Conservation (phyloP, 169 alveolate genomes). For the Plasmodium falciparum region DNA sequence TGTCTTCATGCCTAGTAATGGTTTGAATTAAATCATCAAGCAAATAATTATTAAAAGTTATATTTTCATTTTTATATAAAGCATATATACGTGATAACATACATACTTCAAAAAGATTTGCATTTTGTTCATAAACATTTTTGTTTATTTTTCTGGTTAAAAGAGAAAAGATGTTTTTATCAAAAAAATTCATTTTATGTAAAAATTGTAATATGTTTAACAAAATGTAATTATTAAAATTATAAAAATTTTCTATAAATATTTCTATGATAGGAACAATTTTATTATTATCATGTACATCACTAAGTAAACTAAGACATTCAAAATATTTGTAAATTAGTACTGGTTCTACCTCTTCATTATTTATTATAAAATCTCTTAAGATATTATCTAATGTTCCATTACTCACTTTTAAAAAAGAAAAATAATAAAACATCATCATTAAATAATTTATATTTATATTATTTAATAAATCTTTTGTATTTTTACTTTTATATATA, state of each 20-base stretch:
- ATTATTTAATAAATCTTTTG: slow-evolving; percentile 10
- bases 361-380: slow-evolving; percentile 29
- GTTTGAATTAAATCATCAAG: slow-evolving; percentile 35
- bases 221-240: slow-evolving; percentile 44
- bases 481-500: background rate
- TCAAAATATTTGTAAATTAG: slow-evolving; percentile 58
- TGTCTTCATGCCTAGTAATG: slow-evolving; percentile 52
- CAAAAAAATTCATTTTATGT: slow-evolving; percentile 23
- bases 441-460: slow-evolving; percentile 24
- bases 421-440: slow-evolving; percentile 62
- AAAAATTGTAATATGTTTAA: slow-evolving; percentile 45
- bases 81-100: slow-evolving; percentile 59
- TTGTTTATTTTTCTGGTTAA: slow-evolving; percentile 55
- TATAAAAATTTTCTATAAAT: slow-evolving; percentile 27
- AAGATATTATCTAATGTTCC: slow-evolving; percentile 29
- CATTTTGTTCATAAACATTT: slow-evolving; percentile 61
- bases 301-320: slow-evolving; percentile 28
- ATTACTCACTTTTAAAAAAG: slow-evolving; percentile 51
- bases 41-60: slow-evolving; percentile 47
- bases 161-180: slow-evolving; percentile 30
- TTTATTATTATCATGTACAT: slow-evolving; percentile 18
- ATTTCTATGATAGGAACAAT: slow-evolving; percentile 38
- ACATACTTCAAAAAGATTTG: slow-evolving; percentile 51
- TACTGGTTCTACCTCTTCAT: slow-evolving; percentile 36
- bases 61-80: slow-evolving; percentile 53